Evolutionary conservation across 2,329 filamentous ascomycete genomes (phyloP).

Genomic region (Neofusicoccum kwambonambiense): DNA sequence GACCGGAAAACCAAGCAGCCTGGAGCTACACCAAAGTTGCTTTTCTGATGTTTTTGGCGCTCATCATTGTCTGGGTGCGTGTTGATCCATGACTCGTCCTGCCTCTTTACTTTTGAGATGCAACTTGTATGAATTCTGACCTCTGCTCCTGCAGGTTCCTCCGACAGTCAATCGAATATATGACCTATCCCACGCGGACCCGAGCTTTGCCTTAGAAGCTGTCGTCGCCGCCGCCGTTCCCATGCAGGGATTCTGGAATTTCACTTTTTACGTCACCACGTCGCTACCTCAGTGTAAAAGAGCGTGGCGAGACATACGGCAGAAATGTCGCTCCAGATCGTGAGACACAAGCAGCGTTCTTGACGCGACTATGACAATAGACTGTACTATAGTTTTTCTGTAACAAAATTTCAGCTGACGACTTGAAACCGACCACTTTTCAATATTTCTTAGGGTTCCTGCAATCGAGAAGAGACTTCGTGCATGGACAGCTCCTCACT

Average conservation of each 20-base stretch:
- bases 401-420: too few species aligned
- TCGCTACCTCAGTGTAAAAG: constrained; percentile 57
- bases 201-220: constrained; percentile 61
- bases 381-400: too few species aligned
- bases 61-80: constrained; percentile 66
- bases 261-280: constrained; percentile 72
- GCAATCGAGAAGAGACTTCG: too few species aligned
- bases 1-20: constrained; percentile 45
- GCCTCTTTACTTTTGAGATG: not conserved
- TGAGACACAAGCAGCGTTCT: too few species aligned
- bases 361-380: too few species aligned
- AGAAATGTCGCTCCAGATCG: too few species aligned
- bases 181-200: constrained; percentile 50
- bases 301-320: not conserved
- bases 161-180: constrained; percentile 79
- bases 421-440: too few species aligned
- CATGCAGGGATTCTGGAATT: constrained; percentile 82
- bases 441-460: too few species aligned
- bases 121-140: not conserved
- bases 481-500: too few species aligned
- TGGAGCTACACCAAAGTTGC: constrained; percentile 71
- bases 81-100: not conserved
- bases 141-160: constrained; percentile 48
- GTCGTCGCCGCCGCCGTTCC: constrained; percentile 73
- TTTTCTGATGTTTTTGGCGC: constrained; percentile 68